Percentiles rank a stretch among this genome's conserved stretches.
phyloP scores from a whole-genome alignment of 495 filamentous ascomycete genomes.

The Podospora tetraspora region DNA sequence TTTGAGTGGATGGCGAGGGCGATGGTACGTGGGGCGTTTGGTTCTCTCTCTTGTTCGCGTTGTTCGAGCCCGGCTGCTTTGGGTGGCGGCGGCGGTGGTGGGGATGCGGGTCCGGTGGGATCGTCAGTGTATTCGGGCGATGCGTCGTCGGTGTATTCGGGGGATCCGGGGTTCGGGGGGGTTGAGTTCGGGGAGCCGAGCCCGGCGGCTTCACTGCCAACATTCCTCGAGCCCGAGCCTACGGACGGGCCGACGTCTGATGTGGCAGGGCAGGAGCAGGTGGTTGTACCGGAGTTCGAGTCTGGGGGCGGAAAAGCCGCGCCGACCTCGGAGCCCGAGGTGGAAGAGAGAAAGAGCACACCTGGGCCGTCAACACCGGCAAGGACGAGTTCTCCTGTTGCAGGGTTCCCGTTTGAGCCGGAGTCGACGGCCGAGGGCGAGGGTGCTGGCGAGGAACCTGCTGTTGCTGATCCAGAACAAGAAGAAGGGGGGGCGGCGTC shows the following conservation, averaged over 20 bases:
- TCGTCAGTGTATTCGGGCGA: not conserved
- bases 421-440: not conserved
- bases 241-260: not conserved
- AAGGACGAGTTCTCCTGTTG: not conserved
- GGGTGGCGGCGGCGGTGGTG: not conserved
- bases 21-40: constrained; percentile 16
- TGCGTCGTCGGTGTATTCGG: not conserved
- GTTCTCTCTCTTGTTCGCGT: constrained; percentile 1
- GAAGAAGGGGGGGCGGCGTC: not conserved
- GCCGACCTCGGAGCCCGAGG: not conserved
- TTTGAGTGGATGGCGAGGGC: constrained; percentile 28
- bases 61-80: not conserved
- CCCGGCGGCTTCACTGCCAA: not conserved
- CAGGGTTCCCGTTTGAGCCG: not conserved
- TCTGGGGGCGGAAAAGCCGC: not conserved
- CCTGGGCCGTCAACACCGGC: not conserved
- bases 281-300: not conserved
- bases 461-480: not conserved
- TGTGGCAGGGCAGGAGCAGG: not conserved
- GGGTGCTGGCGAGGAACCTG: not conserved
- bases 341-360: not conserved
- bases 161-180: not conserved
- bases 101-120: not conserved
- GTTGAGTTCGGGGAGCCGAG: not conserved
- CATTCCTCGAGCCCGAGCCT: not conserved